phyloP scores from a whole-genome alignment of 2,329 filamentous ascomycete species.

The Fusarium gaditjirri region DNA sequence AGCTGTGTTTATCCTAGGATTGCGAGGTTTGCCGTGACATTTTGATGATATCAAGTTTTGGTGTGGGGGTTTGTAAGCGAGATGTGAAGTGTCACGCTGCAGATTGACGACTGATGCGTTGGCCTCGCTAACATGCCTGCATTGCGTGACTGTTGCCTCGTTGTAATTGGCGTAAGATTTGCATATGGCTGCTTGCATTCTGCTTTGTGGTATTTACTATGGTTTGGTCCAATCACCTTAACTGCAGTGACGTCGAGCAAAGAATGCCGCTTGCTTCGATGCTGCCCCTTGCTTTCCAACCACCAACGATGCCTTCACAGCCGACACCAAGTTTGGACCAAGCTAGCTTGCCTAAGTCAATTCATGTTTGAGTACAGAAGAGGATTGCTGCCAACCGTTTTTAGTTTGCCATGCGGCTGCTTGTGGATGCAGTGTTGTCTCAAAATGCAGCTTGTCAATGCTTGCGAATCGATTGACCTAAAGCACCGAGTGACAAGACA shows the following conservation, averaged over 20 bases:
- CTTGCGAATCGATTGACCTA: neutral
- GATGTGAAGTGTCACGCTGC: neutral
- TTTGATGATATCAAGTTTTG: neutral
- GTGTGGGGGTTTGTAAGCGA: neutral
- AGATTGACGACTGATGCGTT: neutral
- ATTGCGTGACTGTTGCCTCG: neutral
- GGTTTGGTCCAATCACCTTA: rapidly evolving
- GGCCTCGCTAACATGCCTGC: neutral
- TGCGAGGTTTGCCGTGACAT: neutral
- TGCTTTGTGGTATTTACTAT: neutral
- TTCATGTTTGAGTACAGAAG: rapidly evolving
- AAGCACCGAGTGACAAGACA: rapidly evolving
- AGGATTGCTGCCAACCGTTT: rapidly evolving
- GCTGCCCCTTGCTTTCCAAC: neutral
- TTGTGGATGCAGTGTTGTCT: neutral
- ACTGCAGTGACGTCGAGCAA: neutral
- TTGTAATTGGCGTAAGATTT: neutral
- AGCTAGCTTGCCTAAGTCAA: neutral
- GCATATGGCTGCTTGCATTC: rapidly evolving
- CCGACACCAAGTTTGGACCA: neutral
- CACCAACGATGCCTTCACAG: rapidly evolving
- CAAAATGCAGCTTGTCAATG: neutral
- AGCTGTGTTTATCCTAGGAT: neutral
- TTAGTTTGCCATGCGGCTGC: neutral
- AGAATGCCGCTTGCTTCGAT: neutral